Base-by-base conservation (phyloP, 2,329 filamentous ascomycete genomes). In the Pestalotiopsis sp. region DNA sequence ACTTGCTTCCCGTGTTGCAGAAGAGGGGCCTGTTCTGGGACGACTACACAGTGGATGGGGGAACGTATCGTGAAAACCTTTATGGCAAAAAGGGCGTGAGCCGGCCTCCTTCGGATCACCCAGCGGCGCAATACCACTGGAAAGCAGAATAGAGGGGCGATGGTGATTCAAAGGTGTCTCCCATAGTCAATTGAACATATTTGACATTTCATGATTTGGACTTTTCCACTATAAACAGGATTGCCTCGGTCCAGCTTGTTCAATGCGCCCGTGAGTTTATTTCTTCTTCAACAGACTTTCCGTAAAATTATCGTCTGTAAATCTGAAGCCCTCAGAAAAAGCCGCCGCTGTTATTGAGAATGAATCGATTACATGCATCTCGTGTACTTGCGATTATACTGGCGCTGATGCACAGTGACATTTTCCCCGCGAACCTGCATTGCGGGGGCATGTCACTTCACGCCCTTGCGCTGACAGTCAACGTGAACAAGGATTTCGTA, bases 41-140 rank as follows among this genome's bases (percentile, higher is more conserved):
- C 27, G 64, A 66, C 36, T 66, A 66, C 17, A 56, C 52, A 13
- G 64, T 66, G 20, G 64, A 66, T 59, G 64, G 64, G 3, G 64
- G 64, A 17, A 66, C 64, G 20, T 66, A 66, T 31, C 64, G 64
- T 17, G 64, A 66, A 36, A 66, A 66, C 41, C 14, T 66, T 6
- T 60, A 59, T 39, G 64, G 64, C 17, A 59, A 60, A 23, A 12
- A 66, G 36, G 64, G 64, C 13, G 31, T 66, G 1, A 60, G 31
- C 45, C 27, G 52, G 17, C 64, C 64, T 11, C 64, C 64, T 5
- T 3, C 64, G 17, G 64, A 66, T 14, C 64, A 66, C 20, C 64
- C 64, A 23, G 64, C 64, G 7, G 52, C 64, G 9, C 64, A 66
- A 36, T 66, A 66, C 60, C 64, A 66, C 27, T 66, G 64, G 64